Conservation (phyloP, 2,329 filamentous ascomycete genomes). For the Cadophora sp. region DNA sequence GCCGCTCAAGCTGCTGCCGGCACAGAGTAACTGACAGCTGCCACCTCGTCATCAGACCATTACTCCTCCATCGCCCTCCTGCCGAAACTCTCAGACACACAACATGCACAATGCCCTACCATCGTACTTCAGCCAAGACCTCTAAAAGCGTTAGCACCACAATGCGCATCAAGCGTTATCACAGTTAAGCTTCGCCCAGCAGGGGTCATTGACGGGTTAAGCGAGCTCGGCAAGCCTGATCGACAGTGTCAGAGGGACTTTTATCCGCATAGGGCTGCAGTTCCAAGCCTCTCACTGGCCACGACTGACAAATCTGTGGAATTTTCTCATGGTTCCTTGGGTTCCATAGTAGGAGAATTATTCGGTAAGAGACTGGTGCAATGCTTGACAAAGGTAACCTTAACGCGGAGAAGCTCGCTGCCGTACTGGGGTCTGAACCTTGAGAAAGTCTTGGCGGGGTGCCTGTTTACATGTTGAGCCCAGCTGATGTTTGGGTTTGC, state of each 20-base stretch:
- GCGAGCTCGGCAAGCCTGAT: constrained; percentile 22
- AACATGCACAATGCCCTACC: constrained; percentile 11
- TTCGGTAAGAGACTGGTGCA: constrained; percentile 8
- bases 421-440: constrained; percentile 13
- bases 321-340: no score
- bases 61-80: background rate
- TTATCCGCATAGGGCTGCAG: constrained; percentile 18
- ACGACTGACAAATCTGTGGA: constrained; percentile 1
- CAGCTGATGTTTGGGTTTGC: background rate
- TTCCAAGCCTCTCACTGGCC: constrained; percentile 8
- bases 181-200: constrained; percentile 19
- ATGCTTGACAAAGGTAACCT: background rate
- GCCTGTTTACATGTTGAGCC: background rate
- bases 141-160: background rate
- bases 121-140: constrained; percentile 14
- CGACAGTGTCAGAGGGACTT: constrained; percentile 16
- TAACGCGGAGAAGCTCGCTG: constrained; percentile 21
- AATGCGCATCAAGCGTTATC: constrained; percentile 22
- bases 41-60: constrained; percentile 14
- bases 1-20: constrained; percentile 2
- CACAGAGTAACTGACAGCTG: constrained; percentile 10
- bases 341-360: background rate
- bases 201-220: constrained; percentile 16
- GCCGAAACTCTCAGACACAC: constrained; percentile 11
- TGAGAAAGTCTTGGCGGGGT: constrained; percentile 1